Conservation (phyloP, 1,284 basidiomycete species). For the Cystobasidium slooffiae region DNA sequence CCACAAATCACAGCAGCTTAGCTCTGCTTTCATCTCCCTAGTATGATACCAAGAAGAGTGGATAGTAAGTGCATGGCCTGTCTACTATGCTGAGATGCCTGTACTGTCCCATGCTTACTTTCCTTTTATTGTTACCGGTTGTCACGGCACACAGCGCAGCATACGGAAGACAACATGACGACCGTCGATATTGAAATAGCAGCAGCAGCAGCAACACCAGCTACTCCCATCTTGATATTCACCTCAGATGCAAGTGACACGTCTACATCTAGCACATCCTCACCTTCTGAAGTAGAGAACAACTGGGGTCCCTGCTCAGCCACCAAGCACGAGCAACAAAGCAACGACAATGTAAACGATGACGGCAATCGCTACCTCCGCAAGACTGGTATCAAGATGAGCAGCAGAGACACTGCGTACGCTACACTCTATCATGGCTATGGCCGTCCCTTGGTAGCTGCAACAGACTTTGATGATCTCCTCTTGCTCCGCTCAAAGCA, state of each 20-base stretch:
- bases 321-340: background rate
- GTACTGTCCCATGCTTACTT: too few relatives aligned
- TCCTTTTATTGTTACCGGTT: too few relatives aligned
- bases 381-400: background rate
- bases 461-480: background rate
- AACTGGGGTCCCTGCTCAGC: constrained; percentile 3
- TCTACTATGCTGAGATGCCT: too few relatives aligned
- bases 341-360: too few relatives aligned
- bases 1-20: too few relatives aligned
- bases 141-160: too few relatives aligned
- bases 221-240: constrained; percentile 1
- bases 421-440: constrained; percentile 4
- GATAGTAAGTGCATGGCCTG: too few relatives aligned
- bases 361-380: background rate
- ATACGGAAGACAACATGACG: too few relatives aligned
- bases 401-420: constrained; percentile 10
- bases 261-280: background rate
- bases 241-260: constrained; percentile 4
- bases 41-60: too few relatives aligned
- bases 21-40: too few relatives aligned
- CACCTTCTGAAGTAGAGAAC: background rate
- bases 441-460: background rate
- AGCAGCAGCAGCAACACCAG: background rate
- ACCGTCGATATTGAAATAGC: background rate
- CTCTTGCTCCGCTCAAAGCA: background rate